These are phyloP conservation scores for Aurinia saxatilis DNA, from an alignment of 345 rosid genomes.

Conservation along the genomic window DNA sequence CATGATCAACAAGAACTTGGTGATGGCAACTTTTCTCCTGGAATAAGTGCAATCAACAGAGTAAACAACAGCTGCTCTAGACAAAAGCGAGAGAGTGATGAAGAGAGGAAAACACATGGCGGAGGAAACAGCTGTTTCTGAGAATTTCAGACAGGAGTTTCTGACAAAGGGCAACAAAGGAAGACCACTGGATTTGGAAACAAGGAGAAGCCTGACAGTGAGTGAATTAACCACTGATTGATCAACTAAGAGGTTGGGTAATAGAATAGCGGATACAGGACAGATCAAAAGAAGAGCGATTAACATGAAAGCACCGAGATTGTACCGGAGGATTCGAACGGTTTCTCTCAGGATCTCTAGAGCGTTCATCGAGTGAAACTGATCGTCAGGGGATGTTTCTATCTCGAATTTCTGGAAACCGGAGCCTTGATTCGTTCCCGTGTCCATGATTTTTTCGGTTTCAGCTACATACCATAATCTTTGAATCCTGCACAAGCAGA, in stretches of 20 bases:
- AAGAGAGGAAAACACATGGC: constrained; percentile 75
- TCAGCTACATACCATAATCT: neutral
- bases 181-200: constrained; percentile 69
- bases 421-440: constrained; percentile 32
- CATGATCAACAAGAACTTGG: constrained; percentile 42
- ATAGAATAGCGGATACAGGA: constrained; percentile 63
- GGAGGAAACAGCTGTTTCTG: constrained; percentile 62
- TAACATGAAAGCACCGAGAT: constrained; percentile 51
- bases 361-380: constrained; percentile 63
- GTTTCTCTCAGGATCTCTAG: constrained; percentile 87
- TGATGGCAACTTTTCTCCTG: constrained; percentile 38
- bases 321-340: constrained; percentile 70
- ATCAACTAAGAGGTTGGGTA: constrained; percentile 70
- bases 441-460: neutral
- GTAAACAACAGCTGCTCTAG: constrained; percentile 71
- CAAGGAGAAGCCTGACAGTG: constrained; percentile 48
- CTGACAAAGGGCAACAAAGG: constrained; percentile 54
- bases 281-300: constrained; percentile 59
- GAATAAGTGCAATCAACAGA: constrained; percentile 79
- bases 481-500: too few species aligned
- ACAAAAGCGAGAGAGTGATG: constrained; percentile 48
- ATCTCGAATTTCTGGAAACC: constrained; percentile 31
- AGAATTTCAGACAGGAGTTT: constrained; percentile 57
- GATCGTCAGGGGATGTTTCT: constrained; percentile 28
- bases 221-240: constrained; percentile 53